Conservation (phyloP, 805 yeast species). For the Priceomyces carsonii region DNA sequence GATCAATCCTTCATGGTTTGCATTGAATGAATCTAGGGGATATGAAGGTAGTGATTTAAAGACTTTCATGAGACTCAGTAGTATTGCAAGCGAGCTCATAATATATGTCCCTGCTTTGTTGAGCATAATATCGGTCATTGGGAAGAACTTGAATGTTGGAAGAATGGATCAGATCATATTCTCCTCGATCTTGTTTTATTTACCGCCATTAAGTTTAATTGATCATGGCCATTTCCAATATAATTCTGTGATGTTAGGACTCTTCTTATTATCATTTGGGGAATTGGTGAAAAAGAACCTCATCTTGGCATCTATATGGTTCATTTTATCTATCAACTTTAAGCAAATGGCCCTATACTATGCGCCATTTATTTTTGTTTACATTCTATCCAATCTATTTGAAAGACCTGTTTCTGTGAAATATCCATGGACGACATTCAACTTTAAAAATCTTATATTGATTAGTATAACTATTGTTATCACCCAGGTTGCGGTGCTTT, state of each 20-base stretch:
- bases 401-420: constrained; percentile 11
- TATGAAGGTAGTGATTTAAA: constrained; percentile 66
- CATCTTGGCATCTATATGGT: constrained; percentile 71
- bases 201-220: constrained; percentile 78
- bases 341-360: constrained; percentile 96
- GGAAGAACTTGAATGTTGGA: constrained; percentile 53
- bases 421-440: constrained; percentile 31
- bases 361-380: constrained; percentile 84
- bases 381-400: constrained; percentile 57
- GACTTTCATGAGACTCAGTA: constrained; percentile 83
- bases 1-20: constrained; percentile 75
- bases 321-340: constrained; percentile 75
- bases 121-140: constrained; percentile 68
- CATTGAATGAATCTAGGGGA: constrained; percentile 72
- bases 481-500: constrained; percentile 48
- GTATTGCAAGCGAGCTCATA: constrained; percentile 69
- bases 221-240: constrained; percentile 99
- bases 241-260: constrained; percentile 92
- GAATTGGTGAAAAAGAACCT: constrained; percentile 64
- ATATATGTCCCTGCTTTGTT: constrained; percentile 81
- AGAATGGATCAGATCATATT: constrained; percentile 77
- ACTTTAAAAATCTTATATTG: constrained; percentile 56
- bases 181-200: constrained; percentile 77
- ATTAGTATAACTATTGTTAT: constrained; percentile 65
- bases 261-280: constrained; percentile 66